phyloP scores from a whole-genome alignment of 306 rosid genomes.

The Quercus gilva region DNA sequence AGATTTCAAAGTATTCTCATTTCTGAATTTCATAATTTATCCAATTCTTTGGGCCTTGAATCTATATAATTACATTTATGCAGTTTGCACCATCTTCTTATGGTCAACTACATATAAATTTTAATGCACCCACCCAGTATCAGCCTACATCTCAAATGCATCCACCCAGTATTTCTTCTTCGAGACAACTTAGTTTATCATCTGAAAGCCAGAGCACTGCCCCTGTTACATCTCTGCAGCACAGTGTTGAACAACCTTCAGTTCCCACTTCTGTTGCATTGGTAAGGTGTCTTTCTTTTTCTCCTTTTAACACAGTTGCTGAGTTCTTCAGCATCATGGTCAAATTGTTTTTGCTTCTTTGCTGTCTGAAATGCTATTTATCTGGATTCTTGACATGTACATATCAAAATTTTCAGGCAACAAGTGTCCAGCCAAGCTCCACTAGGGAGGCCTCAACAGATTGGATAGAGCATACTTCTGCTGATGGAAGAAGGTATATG shows the following conservation, averaged over 20 bases:
- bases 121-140: conserved; percentile 44
- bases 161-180: conserved; percentile 45
- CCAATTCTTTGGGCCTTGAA: conserved; percentile 21
- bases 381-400: background rate
- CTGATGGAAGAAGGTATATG: conserved; percentile 78
- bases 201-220: conserved; percentile 41
- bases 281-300: conserved; percentile 40
- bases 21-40: background rate
- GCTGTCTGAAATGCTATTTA: background rate
- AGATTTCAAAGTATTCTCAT: conserved; percentile 25
- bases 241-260: conserved; percentile 46
- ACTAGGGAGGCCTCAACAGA: conserved; percentile 49
- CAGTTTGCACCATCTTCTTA: conserved; percentile 64
- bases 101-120: conserved; percentile 66
- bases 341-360: background rate
- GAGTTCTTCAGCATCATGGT: conserved; percentile 3
- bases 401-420: conserved; percentile 43
- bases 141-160: conserved; percentile 62
- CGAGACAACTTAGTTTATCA: conserved; percentile 29
- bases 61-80: conserved; percentile 25
- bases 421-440: conserved; percentile 33
- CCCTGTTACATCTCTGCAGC: conserved; percentile 43
- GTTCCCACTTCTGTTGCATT: conserved; percentile 39
- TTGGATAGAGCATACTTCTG: conserved; percentile 85
- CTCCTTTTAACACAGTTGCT: conserved; percentile 2